Percentiles rank a stretch among this genome's conserved stretches.
phyloP scores from a whole-genome alignment of 352 stramenopile species.

The Phytophthora palmivora region DNA sequence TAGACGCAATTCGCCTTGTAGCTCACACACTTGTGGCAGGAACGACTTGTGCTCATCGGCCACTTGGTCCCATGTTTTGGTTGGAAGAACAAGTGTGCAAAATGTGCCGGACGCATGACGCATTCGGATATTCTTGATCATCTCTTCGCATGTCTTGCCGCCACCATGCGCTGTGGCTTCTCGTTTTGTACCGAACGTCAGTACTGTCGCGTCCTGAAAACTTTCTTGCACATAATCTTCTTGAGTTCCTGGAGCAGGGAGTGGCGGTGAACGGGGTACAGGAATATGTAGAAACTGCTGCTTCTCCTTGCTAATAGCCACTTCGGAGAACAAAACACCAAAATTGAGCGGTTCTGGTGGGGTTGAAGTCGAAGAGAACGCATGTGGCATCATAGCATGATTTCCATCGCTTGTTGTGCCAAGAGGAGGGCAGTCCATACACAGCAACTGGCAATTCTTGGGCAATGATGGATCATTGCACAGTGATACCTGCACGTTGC shows the following conservation, averaged over 20 bases:
- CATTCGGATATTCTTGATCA: constrained; percentile 90
- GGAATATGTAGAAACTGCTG: constrained; percentile 62
- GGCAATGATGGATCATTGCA: constrained; percentile 30
- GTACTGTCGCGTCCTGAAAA: constrained; percentile 72
- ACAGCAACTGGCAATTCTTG: constrained; percentile 56
- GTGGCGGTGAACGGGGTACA: constrained; percentile 48
- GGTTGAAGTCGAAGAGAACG: constrained; percentile 19
- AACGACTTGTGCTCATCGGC: constrained; percentile 43
- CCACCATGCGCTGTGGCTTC: constrained; percentile 69
- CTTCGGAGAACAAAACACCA: constrained; percentile 67
- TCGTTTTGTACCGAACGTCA: constrained; percentile 64
- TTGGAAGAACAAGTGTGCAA: constrained; percentile 69
- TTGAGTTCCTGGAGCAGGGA: constrained; percentile 17
- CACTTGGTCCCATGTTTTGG: constrained; percentile 56
- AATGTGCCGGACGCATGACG: constrained; percentile 83
- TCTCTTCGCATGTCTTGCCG: constrained; percentile 81
- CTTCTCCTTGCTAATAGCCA: constrained; percentile 20
- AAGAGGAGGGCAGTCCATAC: constrained; percentile 57
- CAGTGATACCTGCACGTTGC: constrained; percentile 38
- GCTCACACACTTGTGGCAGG: constrained; percentile 49
- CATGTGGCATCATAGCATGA: constrained; percentile 12
- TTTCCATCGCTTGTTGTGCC: constrained; percentile 1
- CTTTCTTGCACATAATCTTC: constrained; percentile 38
- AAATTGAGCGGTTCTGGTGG: constrained; percentile 52
- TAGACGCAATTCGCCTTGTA: constrained; percentile 63